Conservation (phyloP, 495 filamentous ascomycete genomes). For the Xeromyces bisporus region DNA sequence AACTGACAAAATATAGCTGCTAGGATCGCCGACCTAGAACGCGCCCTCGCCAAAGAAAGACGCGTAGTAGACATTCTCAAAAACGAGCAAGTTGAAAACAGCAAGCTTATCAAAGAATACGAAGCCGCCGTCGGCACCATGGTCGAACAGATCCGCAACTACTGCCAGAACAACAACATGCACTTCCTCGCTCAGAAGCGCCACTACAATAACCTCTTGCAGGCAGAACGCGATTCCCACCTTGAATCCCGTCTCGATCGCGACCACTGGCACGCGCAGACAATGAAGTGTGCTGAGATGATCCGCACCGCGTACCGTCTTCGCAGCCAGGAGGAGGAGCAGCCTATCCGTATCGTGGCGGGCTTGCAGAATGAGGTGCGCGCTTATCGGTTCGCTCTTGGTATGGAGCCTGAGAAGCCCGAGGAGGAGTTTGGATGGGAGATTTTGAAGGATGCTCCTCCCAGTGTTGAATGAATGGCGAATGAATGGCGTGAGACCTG, state of each 20-base stretch:
- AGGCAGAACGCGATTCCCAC: constrained; percentile 38
- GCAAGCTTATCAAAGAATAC: constrained; percentile 39
- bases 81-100: constrained; percentile 33
- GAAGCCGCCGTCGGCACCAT: constrained; percentile 36
- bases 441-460: constrained; percentile 29
- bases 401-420: constrained; percentile 34
- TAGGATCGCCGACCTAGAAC: constrained; percentile 34
- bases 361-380: constrained; percentile 40
- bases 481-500: no score
- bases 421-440: constrained; percentile 39
- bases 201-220: constrained; percentile 43
- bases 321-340: constrained; percentile 32
- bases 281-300: constrained; percentile 36
- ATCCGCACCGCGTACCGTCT: constrained; percentile 33
- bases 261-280: constrained; percentile 45
- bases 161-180: constrained; percentile 44
- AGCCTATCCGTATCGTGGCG: constrained; percentile 29
- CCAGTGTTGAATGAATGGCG: constrained; percentile 19
- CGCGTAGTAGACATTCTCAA: constrained; percentile 28
- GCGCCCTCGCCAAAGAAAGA: constrained; percentile 34
- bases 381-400: constrained; percentile 33
- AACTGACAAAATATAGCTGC: constrained; percentile 17
- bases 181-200: constrained; percentile 37
- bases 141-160: constrained; percentile 44
- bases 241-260: constrained; percentile 43